Conservation (phyloP, 163 green algal genomes). For the Coccomyxa subellipsoidea region DNA sequence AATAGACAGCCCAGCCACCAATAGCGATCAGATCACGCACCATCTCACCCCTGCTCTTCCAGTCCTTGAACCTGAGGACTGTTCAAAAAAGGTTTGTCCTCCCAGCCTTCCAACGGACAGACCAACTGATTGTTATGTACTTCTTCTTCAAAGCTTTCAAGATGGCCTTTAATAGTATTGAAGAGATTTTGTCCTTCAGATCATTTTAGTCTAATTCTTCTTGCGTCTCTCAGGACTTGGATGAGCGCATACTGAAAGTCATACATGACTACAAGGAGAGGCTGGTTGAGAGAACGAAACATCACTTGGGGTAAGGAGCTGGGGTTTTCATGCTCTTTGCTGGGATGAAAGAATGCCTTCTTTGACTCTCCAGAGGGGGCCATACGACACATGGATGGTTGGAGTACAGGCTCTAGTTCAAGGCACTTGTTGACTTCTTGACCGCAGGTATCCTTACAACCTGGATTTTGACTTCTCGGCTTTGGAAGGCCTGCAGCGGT, state of each 20-base stretch:
- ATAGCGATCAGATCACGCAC: conserved; percentile 56
- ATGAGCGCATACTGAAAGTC: conserved; percentile 60
- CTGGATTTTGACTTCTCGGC: conserved; percentile 95
- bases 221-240: background rate
- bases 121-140: too few species aligned
- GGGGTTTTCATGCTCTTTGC: background rate
- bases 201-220: background rate
- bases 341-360: background rate
- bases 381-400: too few species aligned
- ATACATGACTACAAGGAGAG: conserved; percentile 80
- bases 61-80: conserved; percentile 48
- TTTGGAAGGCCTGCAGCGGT: conserved; percentile 82
- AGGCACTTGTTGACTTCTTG: too few species aligned
- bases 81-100: conserved; percentile 28
- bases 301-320: conserved; percentile 77
- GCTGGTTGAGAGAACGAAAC: conserved; percentile 74
- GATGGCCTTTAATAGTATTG: too few species aligned
- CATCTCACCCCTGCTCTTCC: conserved; percentile 57
- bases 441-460: conserved; percentile 93
- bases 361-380: background rate
- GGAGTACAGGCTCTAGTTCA: background rate
- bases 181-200: background rate
- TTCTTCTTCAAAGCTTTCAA: too few species aligned
- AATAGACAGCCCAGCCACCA: background rate
- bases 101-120: too few species aligned